Conservation (phyloP, 2,329 filamentous ascomycete species). For the Cladosporium phlei region DNA sequence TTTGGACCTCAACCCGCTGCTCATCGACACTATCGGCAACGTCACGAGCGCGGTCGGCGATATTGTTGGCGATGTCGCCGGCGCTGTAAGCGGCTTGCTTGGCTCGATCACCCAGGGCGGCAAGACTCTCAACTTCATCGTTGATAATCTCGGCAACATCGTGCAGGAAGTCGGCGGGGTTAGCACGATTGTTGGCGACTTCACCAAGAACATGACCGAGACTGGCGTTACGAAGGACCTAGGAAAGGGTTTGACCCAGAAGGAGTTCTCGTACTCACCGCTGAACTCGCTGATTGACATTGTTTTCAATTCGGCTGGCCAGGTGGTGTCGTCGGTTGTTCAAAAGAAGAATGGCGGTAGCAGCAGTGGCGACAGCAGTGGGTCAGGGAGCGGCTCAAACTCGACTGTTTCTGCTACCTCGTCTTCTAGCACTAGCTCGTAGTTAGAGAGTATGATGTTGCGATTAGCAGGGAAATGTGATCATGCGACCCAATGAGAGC, state of each 20-base stretch:
- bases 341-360: constrained; percentile 21
- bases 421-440: constrained; percentile 6
- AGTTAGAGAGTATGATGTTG: neutral
- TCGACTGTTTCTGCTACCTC: constrained; percentile 8
- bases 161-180: constrained; percentile 53
- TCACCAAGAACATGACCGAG: constrained; percentile 55
- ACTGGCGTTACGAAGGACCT: constrained; percentile 30
- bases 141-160: constrained; percentile 61
- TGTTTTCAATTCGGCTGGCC: constrained; percentile 51
- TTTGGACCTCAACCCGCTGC: constrained; percentile 53
- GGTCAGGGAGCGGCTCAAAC: constrained; percentile 1
- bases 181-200: constrained; percentile 55
- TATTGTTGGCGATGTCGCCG: constrained; percentile 20
- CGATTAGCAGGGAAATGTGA: too few species aligned
- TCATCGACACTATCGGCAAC: constrained; percentile 55
- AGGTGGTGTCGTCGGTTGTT: constrained; percentile 50
- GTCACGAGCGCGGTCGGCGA: constrained; percentile 21
- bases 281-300: constrained; percentile 52
- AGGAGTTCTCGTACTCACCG: constrained; percentile 49
- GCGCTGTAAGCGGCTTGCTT: constrained; percentile 51
- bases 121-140: constrained; percentile 40
- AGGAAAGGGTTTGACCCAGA: constrained; percentile 45
- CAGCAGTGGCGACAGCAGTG: constrained; percentile 9
- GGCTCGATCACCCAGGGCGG: constrained; percentile 54
- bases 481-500: too few species aligned